Evolutionary conservation across 345 rosid species (phyloP), one percentile per base, ranked within the genome.

Genomic region (Gossypium sturtianum): DNA sequence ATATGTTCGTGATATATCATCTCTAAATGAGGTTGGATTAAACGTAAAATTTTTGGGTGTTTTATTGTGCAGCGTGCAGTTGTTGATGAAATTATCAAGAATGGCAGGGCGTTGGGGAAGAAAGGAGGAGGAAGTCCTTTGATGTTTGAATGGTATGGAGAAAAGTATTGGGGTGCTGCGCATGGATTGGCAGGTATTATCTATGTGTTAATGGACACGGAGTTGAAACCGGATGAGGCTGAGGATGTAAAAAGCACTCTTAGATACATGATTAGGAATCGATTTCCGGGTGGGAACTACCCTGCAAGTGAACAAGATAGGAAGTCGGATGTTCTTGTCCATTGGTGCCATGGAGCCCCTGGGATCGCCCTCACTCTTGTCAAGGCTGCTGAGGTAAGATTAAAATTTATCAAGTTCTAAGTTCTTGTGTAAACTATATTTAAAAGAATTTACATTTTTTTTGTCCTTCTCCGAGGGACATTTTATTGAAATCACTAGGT

Each of bases 291-390:
- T 75, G 91, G 91, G 56, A 88, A 90, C 78, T 90, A 87, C 79
- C 85, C 84, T 49, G 84, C 84, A 17, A 87, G 88, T 63, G 89
- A 86, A 84, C 82, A 82, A 52, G 91, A 81, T 63, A 77, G 59
- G 65, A 72, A 71, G 59, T 62, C 45, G 54, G 89, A 87, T 75
- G 38, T 49, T 75, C 95, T 90, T 75, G 91, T 86, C 73, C 92
- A 88, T 75, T 88, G 92, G 92, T 90, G 92, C 73, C 95, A 88
- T 83, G 95, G 94, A 58, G 92, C 92, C 76, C 92, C 91, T 34
- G 94, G 94, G 66, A 47, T 86, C 56, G 88, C 86, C 61, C 85
- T 90, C 79, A 87, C 94, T 53, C 87, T 87, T 66, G 87, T 72
- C 54, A 90, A 90, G 71, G 91, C 92, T 0, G 91, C 89, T 76